A percentile compares a stretch with the other conserved stretches of the same genome.
These are phyloP conservation scores for Ophiostoma sp. DNA, from an alignment of 2,329 filamentous ascomycete species.

Conservation along the genomic window DNA sequence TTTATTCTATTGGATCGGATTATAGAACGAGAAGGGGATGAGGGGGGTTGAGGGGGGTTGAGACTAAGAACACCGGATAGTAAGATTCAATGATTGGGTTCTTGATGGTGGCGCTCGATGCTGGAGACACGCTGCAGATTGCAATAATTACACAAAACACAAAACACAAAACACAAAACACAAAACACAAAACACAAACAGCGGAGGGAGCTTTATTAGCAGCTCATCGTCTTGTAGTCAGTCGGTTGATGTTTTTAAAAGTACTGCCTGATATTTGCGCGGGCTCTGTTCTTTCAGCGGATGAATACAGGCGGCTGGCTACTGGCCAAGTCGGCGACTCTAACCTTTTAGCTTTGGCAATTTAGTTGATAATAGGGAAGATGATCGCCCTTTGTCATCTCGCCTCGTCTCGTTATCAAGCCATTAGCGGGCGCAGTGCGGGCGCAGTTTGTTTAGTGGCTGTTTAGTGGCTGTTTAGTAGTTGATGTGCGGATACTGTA, in stretches of 20 bases:
- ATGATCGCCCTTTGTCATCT: slow-evolving; percentile 6
- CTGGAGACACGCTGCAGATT: not conserved
- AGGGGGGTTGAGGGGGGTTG: no score
- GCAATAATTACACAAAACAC: not conserved
- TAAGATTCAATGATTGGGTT: not conserved
- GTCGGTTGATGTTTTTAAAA: not conserved
- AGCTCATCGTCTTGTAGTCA: not conserved
- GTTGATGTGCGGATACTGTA: not conserved
- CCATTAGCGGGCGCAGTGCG: not conserved
- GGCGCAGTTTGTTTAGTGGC: not conserved
- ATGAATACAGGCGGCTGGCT: not conserved
- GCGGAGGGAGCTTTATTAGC: not conserved
- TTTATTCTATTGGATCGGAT: not conserved
- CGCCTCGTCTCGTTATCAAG: not conserved
- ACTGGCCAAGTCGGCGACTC: not conserved
- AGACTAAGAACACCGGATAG: no score
- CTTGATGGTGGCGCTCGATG: not conserved
- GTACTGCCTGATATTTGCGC: not conserved
- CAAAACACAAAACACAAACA: not conserved
- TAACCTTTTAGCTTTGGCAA: not conserved
- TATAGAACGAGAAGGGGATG: no score
- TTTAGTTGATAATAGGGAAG: not conserved
- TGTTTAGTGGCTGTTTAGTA: not conserved
- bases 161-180: not conserved
- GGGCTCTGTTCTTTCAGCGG: not conserved